Conservation (phyloP, 148 eudicot species). For the Pouteria glomerata region DNA sequence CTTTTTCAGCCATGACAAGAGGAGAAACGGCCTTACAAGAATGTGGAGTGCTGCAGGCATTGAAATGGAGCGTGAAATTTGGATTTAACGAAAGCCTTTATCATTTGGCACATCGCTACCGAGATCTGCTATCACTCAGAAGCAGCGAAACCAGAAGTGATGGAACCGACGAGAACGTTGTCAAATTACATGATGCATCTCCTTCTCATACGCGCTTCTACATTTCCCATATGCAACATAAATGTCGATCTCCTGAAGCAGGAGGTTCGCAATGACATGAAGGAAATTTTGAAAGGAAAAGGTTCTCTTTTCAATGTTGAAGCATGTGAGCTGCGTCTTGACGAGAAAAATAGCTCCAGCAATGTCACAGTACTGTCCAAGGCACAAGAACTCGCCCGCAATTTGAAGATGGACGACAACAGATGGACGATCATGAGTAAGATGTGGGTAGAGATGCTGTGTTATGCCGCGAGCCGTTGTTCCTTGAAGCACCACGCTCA, state of each 20-base stretch:
- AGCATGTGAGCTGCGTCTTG: background rate
- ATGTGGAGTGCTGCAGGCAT: too few species aligned
- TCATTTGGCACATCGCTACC: constrained; percentile 8
- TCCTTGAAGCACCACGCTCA: constrained; percentile 32
- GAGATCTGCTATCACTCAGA: background rate
- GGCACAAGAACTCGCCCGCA: background rate
- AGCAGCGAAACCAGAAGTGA: background rate
- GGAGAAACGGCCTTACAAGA: background rate
- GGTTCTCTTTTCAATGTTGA: background rate
- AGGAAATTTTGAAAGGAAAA: background rate
- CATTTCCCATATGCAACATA: background rate
- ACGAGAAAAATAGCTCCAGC: background rate
- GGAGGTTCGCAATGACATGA: background rate
- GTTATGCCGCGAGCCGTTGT: constrained; percentile 37
- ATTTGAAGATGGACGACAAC: background rate
- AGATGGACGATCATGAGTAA: constrained; percentile 18
- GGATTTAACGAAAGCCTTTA: background rate
- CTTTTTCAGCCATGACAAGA: background rate
- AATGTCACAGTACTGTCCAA: background rate
- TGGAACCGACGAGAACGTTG: background rate
- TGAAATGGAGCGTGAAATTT: background rate
- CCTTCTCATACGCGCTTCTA: background rate
- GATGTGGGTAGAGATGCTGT: constrained; percentile 40
- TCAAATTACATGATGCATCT: constrained; percentile 8
- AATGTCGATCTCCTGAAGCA: background rate